phyloP scores from a whole-genome alignment of 2,329 filamentous ascomycete species.

The Lecanicillium sp. region DNA sequence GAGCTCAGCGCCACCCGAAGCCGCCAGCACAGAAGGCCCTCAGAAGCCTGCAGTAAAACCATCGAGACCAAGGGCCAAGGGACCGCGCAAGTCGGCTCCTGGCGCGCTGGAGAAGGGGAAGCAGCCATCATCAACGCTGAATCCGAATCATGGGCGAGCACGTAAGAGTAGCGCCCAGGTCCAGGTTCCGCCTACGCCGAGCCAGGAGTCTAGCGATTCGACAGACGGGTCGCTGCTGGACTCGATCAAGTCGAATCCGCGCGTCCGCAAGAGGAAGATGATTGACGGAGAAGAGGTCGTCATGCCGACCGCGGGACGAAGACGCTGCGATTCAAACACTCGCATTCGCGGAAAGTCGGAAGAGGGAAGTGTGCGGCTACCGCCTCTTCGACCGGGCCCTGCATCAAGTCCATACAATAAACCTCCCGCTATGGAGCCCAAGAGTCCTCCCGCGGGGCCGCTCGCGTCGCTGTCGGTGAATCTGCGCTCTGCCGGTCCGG shows the following conservation, averaged over 20 bases:
- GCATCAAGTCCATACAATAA: slow-evolving; percentile 13
- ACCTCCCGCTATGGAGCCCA: slow-evolving; percentile 22
- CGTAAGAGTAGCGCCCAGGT: slow-evolving; percentile 14
- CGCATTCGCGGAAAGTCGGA: not conserved
- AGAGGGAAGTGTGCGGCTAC: slow-evolving; percentile 13
- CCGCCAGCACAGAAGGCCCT: slow-evolving; percentile 1
- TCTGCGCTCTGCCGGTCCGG: slow-evolving; percentile 14
- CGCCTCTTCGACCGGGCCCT: slow-evolving; percentile 21
- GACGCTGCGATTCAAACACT: slow-evolving; percentile 9
- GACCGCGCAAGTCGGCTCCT: slow-evolving; percentile 32
- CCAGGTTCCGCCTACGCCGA: not conserved
- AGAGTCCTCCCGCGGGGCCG: slow-evolving; percentile 18
- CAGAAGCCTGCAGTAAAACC: slow-evolving; percentile 8
- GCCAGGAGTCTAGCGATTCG: not conserved
- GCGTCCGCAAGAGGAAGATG: slow-evolving; percentile 39
- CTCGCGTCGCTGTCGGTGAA: slow-evolving; percentile 24
- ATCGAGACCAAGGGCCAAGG: slow-evolving; percentile 18
- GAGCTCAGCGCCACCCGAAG: slow-evolving; percentile 2
- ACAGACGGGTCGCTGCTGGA: slow-evolving; percentile 35
- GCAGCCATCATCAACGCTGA: slow-evolving; percentile 24
- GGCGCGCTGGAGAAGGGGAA: slow-evolving; percentile 23
- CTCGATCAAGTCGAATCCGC: slow-evolving; percentile 41
- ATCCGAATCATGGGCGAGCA: slow-evolving; percentile 27
- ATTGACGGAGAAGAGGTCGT: slow-evolving; percentile 31
- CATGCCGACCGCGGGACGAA: slow-evolving; percentile 13